Evolutionary conservation across 2,329 filamentous ascomycete genomes (phyloP), one percentile per base, ranked within the genome.

Genomic region (Colletotrichum sp.): DNA sequence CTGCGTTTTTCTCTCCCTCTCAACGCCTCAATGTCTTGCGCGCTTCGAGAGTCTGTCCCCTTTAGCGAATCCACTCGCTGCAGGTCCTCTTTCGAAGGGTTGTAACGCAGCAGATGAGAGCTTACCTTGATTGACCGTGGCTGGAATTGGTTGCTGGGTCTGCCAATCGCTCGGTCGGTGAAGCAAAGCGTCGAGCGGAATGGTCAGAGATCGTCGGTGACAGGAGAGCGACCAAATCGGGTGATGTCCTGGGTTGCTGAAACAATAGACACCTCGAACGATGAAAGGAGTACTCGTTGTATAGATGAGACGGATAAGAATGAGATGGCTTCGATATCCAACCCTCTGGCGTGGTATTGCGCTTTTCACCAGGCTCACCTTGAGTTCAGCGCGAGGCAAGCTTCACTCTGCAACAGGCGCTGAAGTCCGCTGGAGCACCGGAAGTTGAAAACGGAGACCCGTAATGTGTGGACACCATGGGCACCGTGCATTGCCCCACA

Each of bases 381-480:
- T 66, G 24, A 32, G 62, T 75, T 73, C 69, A 73, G 73, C 62
- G 56, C 67, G 68, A 71, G 68, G 59, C 43, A 64, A 71, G 38
- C 69, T 75, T 75, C 73, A 28, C n/a, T 48, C 28, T 71, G 24
- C 71, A 70, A 55, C 63, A 75, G 64, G 58, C 64, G 65, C 70
- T 75, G 69, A 64, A 75, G 63, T 75, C 69, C 73, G 70, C 73
- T 75, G 69, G 36, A 73, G 69, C 63, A 58, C 63, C 63, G 69
- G 63, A 73, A 63, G 63, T 75, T 34, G 38, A 73, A 73, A 75
- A 75, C 73, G 73, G 69, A 69, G 48, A 34, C 63, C 73, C 63
- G n/a, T 58, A 48, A 34, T 61, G 30, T 58, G 34, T 75, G 73
- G 70, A 52, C 64, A 26, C 73, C 28, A 73, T 68, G 64, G 34